Evolutionary conservation across 331 rosid species (phyloP).

Genomic region (Rosa hybrid): DNA sequence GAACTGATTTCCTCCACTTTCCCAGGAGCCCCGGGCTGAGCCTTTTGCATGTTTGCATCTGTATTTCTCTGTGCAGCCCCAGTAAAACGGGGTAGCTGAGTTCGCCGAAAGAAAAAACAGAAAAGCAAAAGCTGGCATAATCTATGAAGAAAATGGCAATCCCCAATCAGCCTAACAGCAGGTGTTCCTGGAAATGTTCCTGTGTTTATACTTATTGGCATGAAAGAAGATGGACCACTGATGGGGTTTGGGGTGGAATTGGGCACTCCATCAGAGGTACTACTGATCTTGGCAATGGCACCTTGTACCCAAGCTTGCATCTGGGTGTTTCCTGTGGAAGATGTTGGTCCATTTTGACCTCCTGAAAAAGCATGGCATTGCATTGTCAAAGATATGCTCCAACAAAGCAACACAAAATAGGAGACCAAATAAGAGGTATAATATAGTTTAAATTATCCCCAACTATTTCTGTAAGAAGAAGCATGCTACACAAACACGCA

Average conservation of each 20-base stretch:
- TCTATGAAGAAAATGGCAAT: slow-evolving; percentile 92
- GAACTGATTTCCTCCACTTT: slow-evolving; percentile 70
- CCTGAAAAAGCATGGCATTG: slow-evolving; percentile 42
- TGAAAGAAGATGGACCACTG: slow-evolving; percentile 80
- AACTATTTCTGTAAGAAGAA: background rate
- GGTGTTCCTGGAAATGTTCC: slow-evolving; percentile 98
- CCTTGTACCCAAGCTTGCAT: slow-evolving; percentile 98
- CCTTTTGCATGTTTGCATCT: slow-evolving; percentile 65
- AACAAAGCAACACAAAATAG: background rate
- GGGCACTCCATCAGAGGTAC: slow-evolving; percentile 74
- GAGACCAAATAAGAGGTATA: background rate
- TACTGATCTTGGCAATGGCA: slow-evolving; percentile 87
- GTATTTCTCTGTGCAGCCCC: slow-evolving; percentile 62
- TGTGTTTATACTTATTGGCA: slow-evolving; percentile 88
- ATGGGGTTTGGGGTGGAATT: slow-evolving; percentile 76
- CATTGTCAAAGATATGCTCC: background rate
- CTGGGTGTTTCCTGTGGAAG: slow-evolving; percentile 79
- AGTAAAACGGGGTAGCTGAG: slow-evolving; percentile 62
- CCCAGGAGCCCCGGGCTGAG: slow-evolving; percentile 58
- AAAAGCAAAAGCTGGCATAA: slow-evolving; percentile 89
- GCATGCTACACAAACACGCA: background rate
- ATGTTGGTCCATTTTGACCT: slow-evolving; percentile 75
- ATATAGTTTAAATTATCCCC: background rate
- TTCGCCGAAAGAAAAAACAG: slow-evolving; percentile 91
- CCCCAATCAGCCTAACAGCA: slow-evolving; percentile 93